Base-by-base conservation (phyloP, 208 protist genomes). In the Zelonia costaricensis region DNA sequence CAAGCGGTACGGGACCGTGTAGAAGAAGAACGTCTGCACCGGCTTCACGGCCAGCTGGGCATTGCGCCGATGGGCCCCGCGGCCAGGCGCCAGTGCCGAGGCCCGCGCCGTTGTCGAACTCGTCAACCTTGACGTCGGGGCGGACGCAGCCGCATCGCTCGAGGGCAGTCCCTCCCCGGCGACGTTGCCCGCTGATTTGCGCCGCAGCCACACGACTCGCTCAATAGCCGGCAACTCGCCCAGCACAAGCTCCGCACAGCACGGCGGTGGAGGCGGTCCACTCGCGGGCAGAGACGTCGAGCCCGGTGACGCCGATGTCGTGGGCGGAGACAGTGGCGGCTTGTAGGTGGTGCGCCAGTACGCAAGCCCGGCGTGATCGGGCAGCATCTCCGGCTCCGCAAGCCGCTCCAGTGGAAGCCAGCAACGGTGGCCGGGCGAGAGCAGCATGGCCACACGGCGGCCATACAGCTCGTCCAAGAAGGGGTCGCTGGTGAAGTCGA, bases 1-100 rank as follows among this genome's bases (percentile, higher is more conserved):
- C 16, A 82, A 31, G 55, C 76, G 78, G 54, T 74, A 90, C 10
- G 86, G 86, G 4, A 93, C 40, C 1, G 83, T 74, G 44, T 77
- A 62, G 44, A 88, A 83, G 42, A 80, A 77, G 33, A 51, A 78
- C 6, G 60, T 74, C 15, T 52, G 40, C 20, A 86, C 48, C 1
- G 49, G 61, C 46, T 39, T 60, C 18, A 6, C 18, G 38, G 13
- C 27, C 5, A 8, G 2, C 23, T 39, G 12, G 27, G 12, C 20
- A 15, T 16, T 23, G 20, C n/a, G 42, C 13, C 40, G 42, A 1
- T n/a, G n/a, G n/a, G n/a, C n/a, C n/a, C n/a, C n/a, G n/a, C n/a
- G n/a, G n/a, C n/a, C n/a, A n/a, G n/a, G n/a, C n/a, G n/a, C n/a
- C n/a, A n/a, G n/a, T n/a, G n/a, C n/a, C n/a, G n/a, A n/a, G n/a